Evolutionary conservation across 306 rosid genomes (phyloP).

Genomic region (Rubus parviflorus): DNA sequence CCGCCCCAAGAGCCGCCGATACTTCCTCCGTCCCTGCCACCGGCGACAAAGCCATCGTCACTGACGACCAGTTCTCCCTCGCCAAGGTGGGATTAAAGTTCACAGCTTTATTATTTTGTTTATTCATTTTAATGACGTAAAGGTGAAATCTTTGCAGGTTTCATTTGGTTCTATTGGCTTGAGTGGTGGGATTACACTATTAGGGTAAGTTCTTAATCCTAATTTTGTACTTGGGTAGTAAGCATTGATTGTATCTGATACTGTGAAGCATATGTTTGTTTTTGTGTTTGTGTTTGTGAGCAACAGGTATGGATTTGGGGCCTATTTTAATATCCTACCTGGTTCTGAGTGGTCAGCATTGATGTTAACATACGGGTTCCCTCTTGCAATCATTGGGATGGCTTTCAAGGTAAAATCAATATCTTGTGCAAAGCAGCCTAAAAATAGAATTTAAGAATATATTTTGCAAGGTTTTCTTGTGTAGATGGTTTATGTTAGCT

Average conservation of each 20-base stretch:
- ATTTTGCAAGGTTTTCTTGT: not conserved
- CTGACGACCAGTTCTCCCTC: slow-evolving; percentile 68
- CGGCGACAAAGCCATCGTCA: slow-evolving; percentile 36
- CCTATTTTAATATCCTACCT: slow-evolving; percentile 85
- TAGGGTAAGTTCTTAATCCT: slow-evolving; percentile 53
- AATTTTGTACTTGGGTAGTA: not conserved
- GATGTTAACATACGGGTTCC: slow-evolving; percentile 96
- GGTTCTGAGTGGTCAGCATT: slow-evolving; percentile 98
- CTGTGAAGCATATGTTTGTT: not conserved
- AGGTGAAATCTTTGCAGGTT: slow-evolving; percentile 47
- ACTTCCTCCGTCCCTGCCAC: slow-evolving; percentile 45
- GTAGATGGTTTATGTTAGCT: not conserved
- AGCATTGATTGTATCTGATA: not conserved
- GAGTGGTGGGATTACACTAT: slow-evolving; percentile 67
- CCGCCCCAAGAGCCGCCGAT: slow-evolving; percentile 59
- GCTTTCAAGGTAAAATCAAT: slow-evolving; percentile 79
- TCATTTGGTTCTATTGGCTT: slow-evolving; percentile 86
- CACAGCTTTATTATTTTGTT: not conserved
- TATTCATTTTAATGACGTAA: not conserved
- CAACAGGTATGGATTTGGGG: slow-evolving; percentile 90
- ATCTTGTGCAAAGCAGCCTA: not conserved
- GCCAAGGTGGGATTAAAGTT: slow-evolving; percentile 49
- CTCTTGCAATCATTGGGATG: slow-evolving; percentile 99
- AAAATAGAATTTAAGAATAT: not conserved
- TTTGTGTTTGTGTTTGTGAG: slow-evolving; percentile 8